Evolutionary conservation across 2,329 filamentous ascomycete species (phyloP), one percentile per base, ranked within the genome.

Genomic region (Calonectria pseudoreteaudii): DNA sequence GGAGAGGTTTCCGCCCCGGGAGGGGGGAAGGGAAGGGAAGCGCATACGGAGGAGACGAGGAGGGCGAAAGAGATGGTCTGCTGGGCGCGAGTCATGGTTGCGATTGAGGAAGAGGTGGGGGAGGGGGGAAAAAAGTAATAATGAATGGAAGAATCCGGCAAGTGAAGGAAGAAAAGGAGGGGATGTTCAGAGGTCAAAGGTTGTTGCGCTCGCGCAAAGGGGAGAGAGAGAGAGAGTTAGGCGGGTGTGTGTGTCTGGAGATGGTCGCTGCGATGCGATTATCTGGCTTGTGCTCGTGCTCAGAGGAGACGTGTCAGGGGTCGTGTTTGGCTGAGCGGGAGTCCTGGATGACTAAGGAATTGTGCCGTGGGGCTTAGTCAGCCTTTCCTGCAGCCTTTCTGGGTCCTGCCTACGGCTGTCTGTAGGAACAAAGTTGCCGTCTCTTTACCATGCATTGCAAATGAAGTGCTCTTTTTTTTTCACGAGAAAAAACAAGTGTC

Each of bases 11-110:
- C 20, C 38, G 16, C 1, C 31, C 31, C 6, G 31, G 10, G 8
- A 10, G 31, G 31, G 7, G 10, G 31, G 31, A 4, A 23, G 20
- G 20, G 13, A 1, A 1, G 20, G 58, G 31, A 13, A 60, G 38
- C 47, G 68, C 91, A 80, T 93, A 98, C 96, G 47, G 96, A 98
- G 81, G 94, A 95, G 86, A 97, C 91, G 80, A 98, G 90, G 81
- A 98, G 92, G 82, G 92, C 93, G 82, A 98, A 90, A 75, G 95
- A 98, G 83, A 98, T 93, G 77, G 95, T 96, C 86, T 98, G 96
- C 85, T 95, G 93, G 28, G 97, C 97, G 86, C 96, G 95, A 79
- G 97, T 98, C 97, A 98, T 98, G 77, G 78, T 93, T 86, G 80
- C 77, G 76, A 62, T 67, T 60, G 30, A 26, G 28, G 16, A 31